Base-by-base conservation (phyloP, 2,329 filamentous ascomycete species). In the Neonectria hederae region DNA sequence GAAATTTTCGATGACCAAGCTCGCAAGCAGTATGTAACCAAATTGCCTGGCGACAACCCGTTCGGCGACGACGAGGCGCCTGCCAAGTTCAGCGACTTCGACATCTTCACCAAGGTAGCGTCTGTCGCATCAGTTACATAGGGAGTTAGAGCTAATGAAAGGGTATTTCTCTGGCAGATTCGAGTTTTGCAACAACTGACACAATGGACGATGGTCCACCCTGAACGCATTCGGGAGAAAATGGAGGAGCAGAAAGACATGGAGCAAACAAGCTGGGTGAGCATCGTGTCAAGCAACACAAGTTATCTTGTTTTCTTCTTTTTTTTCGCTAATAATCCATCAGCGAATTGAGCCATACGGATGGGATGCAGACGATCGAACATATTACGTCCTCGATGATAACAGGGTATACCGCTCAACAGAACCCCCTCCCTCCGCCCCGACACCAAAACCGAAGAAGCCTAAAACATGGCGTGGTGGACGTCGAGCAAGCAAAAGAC, bases 1-100 rank as follows among this genome's bases (percentile, higher is more conserved):
- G 94, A 97, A 4, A 90, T 96, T 53, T 97, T 98, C 72, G 94
- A 98, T 76, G 94, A 97, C 75, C 97, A 97, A 76, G 91, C 94
- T 35, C 89, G 94, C 72, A 91, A 94, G 64, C 94, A 97, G 78
- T 99, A 94, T 77, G 80, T 91, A 57, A 86, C 90, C n/a, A 97
- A 93, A 80, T 90, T 91, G 2, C 91, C 94, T 3, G 78, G 87
- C 11, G 86, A 86, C 59, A 98, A 97, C 74, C 95, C 95, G 0
- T 97, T 97, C 74, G 95, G 95, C 51, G 84, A 87, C 24, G 91
- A 90, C 3, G 93, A 96, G 71, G 81, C 84, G 5, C 90, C 93
- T 1, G 84, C 83, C 35, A 91, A 86, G 57, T 99, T 99, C 76
- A 82, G 88, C 68, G 89, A 94, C 49, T 92, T 99, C 59, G 92